Evolutionary conservation across 805 yeast species (phyloP).

Genomic region (Ogataea zsoltii): DNA sequence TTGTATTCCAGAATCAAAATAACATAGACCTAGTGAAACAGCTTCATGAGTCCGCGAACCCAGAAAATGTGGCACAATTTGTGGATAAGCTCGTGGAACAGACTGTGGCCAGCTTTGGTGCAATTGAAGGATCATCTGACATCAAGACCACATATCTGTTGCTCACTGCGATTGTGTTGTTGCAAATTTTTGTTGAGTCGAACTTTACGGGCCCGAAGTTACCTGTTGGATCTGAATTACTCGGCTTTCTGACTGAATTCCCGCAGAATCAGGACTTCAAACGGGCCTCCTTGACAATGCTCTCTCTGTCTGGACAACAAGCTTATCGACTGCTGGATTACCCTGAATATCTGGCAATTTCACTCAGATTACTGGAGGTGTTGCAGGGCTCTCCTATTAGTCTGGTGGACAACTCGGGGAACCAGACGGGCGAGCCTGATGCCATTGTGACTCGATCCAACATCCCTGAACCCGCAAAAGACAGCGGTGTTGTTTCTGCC

Average conservation of each 20-base stretch:
- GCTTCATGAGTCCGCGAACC: constrained; percentile 1
- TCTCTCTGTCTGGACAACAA: constrained; percentile 53
- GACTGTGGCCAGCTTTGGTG: constrained; percentile 8
- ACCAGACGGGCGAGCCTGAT: constrained; percentile 20
- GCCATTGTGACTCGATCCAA: constrained; percentile 23
- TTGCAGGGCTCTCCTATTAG: constrained; percentile 35
- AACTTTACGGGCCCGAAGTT: constrained; percentile 84
- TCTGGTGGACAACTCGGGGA: constrained; percentile 5
- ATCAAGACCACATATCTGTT: constrained; percentile 32
- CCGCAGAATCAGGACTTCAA: constrained; percentile 13
- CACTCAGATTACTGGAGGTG: constrained; percentile 46
- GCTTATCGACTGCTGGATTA: constrained; percentile 63
- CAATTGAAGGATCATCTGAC: constrained; percentile 1
- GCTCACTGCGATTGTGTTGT: constrained; percentile 53
- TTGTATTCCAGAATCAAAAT: constrained; percentile 17
- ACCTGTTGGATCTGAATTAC: constrained; percentile 29
- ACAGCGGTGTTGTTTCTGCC: constrained; percentile 41
- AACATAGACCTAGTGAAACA: constrained; percentile 6
- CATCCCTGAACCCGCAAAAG: constrained; percentile 12
- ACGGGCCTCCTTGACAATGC: constrained; percentile 9
- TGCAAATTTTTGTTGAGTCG: constrained; percentile 70
- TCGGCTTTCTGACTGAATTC: constrained; percentile 21
- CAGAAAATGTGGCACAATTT: constrained; percentile 2
- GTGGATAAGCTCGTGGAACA: constrained; percentile 2
- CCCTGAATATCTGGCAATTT: constrained; percentile 45